These are phyloP conservation scores for Paracorniculantispora psalliotae DNA, from an alignment of 2,329 filamentous ascomycete genomes.

Conservation along the genomic window DNA sequence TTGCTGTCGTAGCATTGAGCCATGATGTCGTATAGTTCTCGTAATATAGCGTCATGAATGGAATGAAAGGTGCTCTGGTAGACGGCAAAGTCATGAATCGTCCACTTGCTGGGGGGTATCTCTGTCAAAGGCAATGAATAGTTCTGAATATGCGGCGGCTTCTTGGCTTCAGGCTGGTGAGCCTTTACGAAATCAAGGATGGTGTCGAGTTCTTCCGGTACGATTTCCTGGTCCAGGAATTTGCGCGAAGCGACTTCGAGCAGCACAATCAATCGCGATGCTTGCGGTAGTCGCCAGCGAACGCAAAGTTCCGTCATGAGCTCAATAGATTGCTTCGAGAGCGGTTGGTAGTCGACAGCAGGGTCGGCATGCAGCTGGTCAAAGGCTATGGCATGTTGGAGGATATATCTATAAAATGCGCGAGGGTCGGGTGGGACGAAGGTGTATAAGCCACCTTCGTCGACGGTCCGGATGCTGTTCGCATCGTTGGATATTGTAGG, in stretches of 20 bases:
- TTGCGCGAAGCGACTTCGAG: constrained; percentile 82
- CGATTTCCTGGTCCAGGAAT: constrained; percentile 77
- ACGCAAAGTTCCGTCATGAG: constrained; percentile 79
- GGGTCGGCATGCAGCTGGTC: constrained; percentile 54
- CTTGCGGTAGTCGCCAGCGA: constrained; percentile 84
- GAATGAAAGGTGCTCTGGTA: constrained; percentile 72
- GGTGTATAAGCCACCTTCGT: constrained; percentile 68
- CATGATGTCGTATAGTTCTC: constrained; percentile 83
- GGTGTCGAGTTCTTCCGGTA: constrained; percentile 74
- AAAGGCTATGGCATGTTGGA: constrained; percentile 69
- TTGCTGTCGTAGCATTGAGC: constrained; percentile 88
- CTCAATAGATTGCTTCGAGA: constrained; percentile 77
- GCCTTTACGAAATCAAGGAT: constrained; percentile 80
- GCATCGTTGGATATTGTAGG: constrained; percentile 59
- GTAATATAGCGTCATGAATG: constrained; percentile 75
- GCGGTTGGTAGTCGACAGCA: constrained; percentile 43
- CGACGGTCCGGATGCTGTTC: constrained; percentile 43
- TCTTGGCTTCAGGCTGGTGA: constrained; percentile 60
- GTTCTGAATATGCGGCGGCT: constrained; percentile 51
- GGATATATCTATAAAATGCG: constrained; percentile 74
- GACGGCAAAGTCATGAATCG: constrained; percentile 59
- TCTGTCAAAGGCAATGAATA: constrained; percentile 47
- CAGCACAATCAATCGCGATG: constrained; percentile 72
- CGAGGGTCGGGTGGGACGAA: constrained; percentile 86
- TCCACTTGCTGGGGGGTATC: constrained; percentile 60